phyloP scores from a whole-genome alignment of 257 asterid species.

The Voacanga thouarsii region DNA sequence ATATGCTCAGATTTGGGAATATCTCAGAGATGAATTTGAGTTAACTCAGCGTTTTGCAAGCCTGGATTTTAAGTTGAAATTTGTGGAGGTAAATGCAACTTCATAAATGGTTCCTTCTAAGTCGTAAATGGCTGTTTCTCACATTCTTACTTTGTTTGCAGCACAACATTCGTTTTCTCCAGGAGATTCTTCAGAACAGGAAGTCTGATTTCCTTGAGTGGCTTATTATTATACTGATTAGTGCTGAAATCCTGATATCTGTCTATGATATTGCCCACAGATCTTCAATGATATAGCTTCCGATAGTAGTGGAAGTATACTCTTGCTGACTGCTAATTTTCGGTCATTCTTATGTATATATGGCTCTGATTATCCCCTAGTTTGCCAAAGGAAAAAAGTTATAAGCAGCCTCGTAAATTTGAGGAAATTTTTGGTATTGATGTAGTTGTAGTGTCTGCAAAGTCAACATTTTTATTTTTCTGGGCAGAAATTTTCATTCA shows the following conservation, averaged over 20 bases:
- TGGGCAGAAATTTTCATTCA: background rate
- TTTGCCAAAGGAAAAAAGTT: background rate
- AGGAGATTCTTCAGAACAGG: conserved; percentile 94
- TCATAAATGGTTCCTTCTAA: background rate
- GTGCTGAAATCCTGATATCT: conserved; percentile 87
- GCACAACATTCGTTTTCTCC: conserved; percentile 94
- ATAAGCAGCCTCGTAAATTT: background rate
- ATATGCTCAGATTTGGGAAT: conserved; percentile 98
- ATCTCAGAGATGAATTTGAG: conserved; percentile 94
- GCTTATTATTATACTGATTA: conserved; percentile 85
- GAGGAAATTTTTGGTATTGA: background rate
- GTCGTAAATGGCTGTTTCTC: background rate
- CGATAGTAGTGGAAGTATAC: background rate
- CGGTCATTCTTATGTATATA: background rate
- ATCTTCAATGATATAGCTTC: conserved; percentile 34
- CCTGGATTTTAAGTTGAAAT: conserved; percentile 94
- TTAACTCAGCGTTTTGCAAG: conserved; percentile 92
- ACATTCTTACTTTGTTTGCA: conserved; percentile 34
- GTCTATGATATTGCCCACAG: conserved; percentile 75
- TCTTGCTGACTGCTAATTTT: background rate
- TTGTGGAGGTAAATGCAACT: conserved; percentile 65
- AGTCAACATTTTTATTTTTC: too few relatives aligned
- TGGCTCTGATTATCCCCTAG: background rate
- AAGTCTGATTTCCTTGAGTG: conserved; percentile 92
- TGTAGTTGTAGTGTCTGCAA: background rate